Evolutionary conservation across 176 grass and related monocot genomes (phyloP), one percentile per base, ranked within the genome.

Genomic region (Cymbopogon citratus): DNA sequence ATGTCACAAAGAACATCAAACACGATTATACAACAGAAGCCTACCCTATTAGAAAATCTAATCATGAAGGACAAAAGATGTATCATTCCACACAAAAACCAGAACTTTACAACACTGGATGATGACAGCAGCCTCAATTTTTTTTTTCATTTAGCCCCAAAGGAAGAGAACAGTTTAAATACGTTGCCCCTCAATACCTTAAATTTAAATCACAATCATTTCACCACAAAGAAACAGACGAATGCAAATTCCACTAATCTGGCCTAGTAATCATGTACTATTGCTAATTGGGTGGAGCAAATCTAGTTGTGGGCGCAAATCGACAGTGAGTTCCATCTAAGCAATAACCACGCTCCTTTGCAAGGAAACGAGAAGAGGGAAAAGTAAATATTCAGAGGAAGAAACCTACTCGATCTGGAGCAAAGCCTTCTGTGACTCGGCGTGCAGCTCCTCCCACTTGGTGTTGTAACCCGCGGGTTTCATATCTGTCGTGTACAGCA

Each of bases 391-490:
- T 16, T 65, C 4, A 48, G 59, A 64, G 12, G 12, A 62, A 88
- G 86, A 81, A 35, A 51, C 82, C 49, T 91, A 97, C 94, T 97
- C 94, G 80, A 97, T 97, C 86, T 91, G 91, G 68, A 89, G 88
- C 16, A 97, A 82, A 49, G 91, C 60, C 65, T 97, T 97, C 83
- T 97, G 90, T 29, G 94, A 93, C 5, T 97, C 94, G 24, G 83
- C 56, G 71, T 93, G 94, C 78, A 97, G 76, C 78, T 97, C 88
- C 80, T 87, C 94, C 82, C 85, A 97, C 73, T 97, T 97, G 54
- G 88, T 93, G 44, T 63, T 48, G 80, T 92, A 97, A 40, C 86
- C 91, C 13, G 91, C 94, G 9, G 88, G 91, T 57, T 83, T 87
- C 80, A 82, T 85, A 57, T 97, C 90, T 74, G 66, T 82, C 41